Evolutionary conservation across 768 basidiomycete genomes (phyloP).

Genomic region (Mycena floridula): DNA sequence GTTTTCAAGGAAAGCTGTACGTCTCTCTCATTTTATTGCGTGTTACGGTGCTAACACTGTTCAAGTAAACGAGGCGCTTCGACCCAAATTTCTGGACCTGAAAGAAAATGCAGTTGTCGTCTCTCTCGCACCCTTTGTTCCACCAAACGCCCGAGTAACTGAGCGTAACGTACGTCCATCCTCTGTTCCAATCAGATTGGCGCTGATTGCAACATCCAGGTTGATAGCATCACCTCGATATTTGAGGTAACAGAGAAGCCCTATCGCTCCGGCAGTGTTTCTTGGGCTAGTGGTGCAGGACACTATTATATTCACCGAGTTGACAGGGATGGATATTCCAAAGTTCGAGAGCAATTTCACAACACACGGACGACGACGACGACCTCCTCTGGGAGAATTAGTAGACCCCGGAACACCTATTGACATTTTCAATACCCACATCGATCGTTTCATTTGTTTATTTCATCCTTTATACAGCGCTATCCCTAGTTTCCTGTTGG

Average conservation of each 20-base stretch:
- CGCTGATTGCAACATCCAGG: slow-evolving; percentile 27
- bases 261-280: slow-evolving; percentile 71
- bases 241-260: slow-evolving; percentile 67
- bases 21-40: slow-evolving; percentile 21
- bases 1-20: slow-evolving; percentile 69
- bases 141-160: slow-evolving; percentile 70
- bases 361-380: slow-evolving; percentile 28
- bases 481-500: too few species aligned
- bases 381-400: too few species aligned
- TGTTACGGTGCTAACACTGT: slow-evolving; percentile 5
- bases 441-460: too few species aligned
- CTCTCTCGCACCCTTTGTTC: slow-evolving; percentile 81
- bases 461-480: too few species aligned
- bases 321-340: slow-evolving; percentile 65
- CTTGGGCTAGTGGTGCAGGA: slow-evolving; percentile 72
- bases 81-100: slow-evolving; percentile 88
- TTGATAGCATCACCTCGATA: slow-evolving; percentile 76
- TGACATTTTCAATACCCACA: too few species aligned
- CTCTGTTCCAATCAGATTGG: neutral
- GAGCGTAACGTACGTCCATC: slow-evolving; percentile 75
- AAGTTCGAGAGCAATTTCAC: slow-evolving; percentile 52
- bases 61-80: slow-evolving; percentile 80
- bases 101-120: slow-evolving; percentile 91
- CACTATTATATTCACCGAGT: slow-evolving; percentile 74
- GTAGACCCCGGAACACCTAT: too few species aligned